Percentiles rank a stretch among this genome's conserved stretches.
Conservation (phyloP, 257 asterid species). For the Solanum sejunctum region DNA sequence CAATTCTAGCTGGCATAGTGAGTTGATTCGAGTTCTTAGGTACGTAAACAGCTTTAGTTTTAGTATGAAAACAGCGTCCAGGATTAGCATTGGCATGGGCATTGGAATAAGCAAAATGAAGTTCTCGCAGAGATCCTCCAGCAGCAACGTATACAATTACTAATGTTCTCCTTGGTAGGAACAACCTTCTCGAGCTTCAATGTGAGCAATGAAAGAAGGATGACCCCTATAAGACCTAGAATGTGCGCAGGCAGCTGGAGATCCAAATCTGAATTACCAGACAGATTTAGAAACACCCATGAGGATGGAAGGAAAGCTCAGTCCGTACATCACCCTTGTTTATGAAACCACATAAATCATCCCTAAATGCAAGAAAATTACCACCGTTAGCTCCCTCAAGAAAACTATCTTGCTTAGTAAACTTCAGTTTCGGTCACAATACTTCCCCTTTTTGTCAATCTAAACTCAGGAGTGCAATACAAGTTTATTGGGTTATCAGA, state of each 20-base stretch:
- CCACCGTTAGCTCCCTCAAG: neutral
- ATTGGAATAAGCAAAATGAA: neutral
- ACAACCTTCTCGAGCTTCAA: conserved; percentile 30
- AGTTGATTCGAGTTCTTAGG: neutral
- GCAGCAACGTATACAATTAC: conserved; percentile 18
- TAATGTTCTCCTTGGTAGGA: conserved; percentile 17
- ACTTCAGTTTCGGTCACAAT: neutral
- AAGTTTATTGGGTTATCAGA: neutral
- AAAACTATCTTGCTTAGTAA: neutral
- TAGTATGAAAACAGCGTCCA: neutral
- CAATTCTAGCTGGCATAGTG: neutral
- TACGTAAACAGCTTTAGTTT: neutral
- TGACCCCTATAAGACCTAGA: conserved; percentile 21
- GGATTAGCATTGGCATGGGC: neutral
- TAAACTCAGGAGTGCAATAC: neutral
- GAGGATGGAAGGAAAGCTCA: neutral
- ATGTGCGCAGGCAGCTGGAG: conserved; percentile 7
- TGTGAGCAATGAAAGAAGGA: conserved; percentile 24
- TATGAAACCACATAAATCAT: neutral
- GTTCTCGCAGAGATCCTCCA: conserved; percentile 19
- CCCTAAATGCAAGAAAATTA: neutral
- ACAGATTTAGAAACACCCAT: neutral
- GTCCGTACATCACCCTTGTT: neutral
- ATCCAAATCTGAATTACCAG: conserved; percentile 2
- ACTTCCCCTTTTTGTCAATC: neutral